A percentile compares a stretch with the other conserved stretches of the same genome.
These are phyloP conservation scores for Colletotrichum eremochloae DNA, from an alignment of 2,329 filamentous ascomycete genomes.

Conservation along the genomic window DNA sequence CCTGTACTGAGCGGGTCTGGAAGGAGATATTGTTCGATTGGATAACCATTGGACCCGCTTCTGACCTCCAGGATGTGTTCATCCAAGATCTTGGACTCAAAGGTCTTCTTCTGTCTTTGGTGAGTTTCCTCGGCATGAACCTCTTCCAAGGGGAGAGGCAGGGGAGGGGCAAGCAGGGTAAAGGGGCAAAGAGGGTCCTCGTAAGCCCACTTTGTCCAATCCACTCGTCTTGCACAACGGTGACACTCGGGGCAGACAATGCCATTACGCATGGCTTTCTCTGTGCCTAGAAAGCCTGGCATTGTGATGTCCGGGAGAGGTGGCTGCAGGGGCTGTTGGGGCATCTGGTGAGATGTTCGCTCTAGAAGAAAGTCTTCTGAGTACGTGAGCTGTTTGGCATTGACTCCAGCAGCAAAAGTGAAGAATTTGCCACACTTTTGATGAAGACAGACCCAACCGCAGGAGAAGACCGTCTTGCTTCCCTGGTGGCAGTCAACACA, in stretches of 20 bases:
- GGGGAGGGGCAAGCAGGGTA: conserved; percentile 50
- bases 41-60: conserved; percentile 19
- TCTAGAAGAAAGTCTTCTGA: conserved; percentile 69
- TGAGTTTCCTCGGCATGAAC: conserved; percentile 43
- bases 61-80: conserved; percentile 41
- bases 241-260: conserved; percentile 76
- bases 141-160: conserved; percentile 40
- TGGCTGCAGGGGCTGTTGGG: conserved; percentile 52
- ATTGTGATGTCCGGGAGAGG: conserved; percentile 54
- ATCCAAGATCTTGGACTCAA: conserved; percentile 2
- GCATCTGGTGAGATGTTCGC: conserved; percentile 58
- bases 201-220: conserved; percentile 75
- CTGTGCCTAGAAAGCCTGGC: conserved; percentile 56
- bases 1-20: conserved; percentile 54
- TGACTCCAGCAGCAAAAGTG: conserved; percentile 48
- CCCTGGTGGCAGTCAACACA: conserved; percentile 52
- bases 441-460: conserved; percentile 49
- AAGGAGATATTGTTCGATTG: conserved; percentile 52
- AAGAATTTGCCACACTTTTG: conserved; percentile 65
- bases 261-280: conserved; percentile 68
- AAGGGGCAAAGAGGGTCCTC: conserved; percentile 65
- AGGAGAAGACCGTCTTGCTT: conserved; percentile 54
- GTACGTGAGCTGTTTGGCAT: conserved; percentile 60
- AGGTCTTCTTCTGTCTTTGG: not conserved
- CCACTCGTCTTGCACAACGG: conserved; percentile 70